Evolutionary conservation across 768 basidiomycete genomes (phyloP).

Genomic region (Pholiota conissans): DNA sequence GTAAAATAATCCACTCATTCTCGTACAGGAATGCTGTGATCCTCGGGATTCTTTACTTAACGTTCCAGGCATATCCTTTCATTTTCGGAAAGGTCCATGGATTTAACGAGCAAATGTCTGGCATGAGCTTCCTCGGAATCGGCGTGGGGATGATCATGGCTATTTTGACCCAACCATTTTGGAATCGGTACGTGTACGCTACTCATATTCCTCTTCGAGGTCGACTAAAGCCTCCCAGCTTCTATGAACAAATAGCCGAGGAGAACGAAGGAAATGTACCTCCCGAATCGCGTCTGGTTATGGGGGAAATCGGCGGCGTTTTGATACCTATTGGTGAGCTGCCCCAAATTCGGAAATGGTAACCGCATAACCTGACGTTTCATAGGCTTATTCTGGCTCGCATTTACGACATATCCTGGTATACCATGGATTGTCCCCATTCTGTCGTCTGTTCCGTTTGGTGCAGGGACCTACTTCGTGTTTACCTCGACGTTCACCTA

Average conservation of each 20-base stretch:
- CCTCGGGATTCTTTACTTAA: conserved; percentile 14
- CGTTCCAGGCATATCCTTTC: conserved; percentile 61
- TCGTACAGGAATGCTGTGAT: background rate
- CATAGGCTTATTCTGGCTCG: conserved; percentile 60
- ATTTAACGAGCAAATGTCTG: conserved; percentile 51
- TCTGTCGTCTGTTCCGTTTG: conserved; percentile 65
- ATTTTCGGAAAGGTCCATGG: conserved; percentile 49
- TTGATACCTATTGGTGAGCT: conserved; percentile 59
- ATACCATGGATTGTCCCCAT: conserved; percentile 70
- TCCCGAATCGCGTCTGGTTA: conserved; percentile 64
- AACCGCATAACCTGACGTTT: conserved; percentile 16
- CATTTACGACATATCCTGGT: conserved; percentile 48
- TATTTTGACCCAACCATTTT: conserved; percentile 49
- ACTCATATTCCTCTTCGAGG: background rate
- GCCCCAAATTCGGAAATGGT: conserved; percentile 51
- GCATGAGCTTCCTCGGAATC: conserved; percentile 61
- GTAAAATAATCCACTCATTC: too few relatives aligned
- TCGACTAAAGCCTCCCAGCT: conserved; percentile 24
- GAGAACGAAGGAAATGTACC: conserved; percentile 50
- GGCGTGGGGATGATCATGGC: conserved; percentile 56
- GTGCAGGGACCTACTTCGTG: conserved; percentile 61
- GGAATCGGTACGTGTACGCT: conserved; percentile 47
- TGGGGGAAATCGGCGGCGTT: conserved; percentile 69
- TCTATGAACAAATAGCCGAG: conserved; percentile 34
- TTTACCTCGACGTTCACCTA: conserved; percentile 75